Evolutionary conservation across 108 stramenopile genomes (phyloP).

Genomic region (Cyclotella baltica): DNA sequence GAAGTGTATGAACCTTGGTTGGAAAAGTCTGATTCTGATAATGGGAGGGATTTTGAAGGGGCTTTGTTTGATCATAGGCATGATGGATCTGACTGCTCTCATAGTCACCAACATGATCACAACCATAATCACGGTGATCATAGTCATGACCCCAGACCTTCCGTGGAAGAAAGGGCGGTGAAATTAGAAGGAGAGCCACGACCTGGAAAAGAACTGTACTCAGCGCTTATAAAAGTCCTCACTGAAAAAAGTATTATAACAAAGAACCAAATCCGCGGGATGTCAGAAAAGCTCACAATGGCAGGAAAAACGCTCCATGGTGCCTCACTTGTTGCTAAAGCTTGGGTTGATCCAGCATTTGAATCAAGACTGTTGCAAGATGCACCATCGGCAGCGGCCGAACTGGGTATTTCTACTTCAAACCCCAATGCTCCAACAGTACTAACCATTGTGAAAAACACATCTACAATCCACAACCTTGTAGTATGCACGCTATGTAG

Average conservation of each 20-base stretch:
- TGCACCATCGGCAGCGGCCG: constrained; percentile 60
- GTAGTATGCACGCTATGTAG: constrained; percentile 75
- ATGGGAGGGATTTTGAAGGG: constrained; percentile 48
- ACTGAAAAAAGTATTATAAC: constrained; percentile 41
- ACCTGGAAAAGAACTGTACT: constrained; percentile 49
- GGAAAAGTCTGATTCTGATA: constrained; percentile 22
- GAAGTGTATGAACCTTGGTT: constrained; percentile 72
- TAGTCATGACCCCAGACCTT: constrained; percentile 39
- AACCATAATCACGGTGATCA: constrained; percentile 40
- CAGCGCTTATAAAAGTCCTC: constrained; percentile 39
- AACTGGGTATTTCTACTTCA: constrained; percentile 58
- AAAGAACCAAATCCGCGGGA: constrained; percentile 44
- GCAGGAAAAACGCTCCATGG: constrained; percentile 45
- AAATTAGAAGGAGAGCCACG: constrained; percentile 46
- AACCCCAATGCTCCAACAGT: constrained; percentile 75
- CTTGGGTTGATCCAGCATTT: constrained; percentile 63
- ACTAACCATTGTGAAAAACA: constrained; percentile 60
- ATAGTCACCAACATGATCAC: constrained; percentile 26
- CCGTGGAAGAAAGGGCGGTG: constrained; percentile 49
- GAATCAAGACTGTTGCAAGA: constrained; percentile 52
- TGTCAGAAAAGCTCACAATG: constrained; percentile 53
- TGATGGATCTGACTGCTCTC: constrained; percentile 36
- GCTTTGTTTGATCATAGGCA: constrained; percentile 44
- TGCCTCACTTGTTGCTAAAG: constrained; percentile 53
- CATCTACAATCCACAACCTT: constrained; percentile 61